A percentile compares a stretch with the other conserved stretches of the same genome.
Conservation (phyloP, 192 early-diverging fungal genomes). For the Geranomyces michiganensis region DNA sequence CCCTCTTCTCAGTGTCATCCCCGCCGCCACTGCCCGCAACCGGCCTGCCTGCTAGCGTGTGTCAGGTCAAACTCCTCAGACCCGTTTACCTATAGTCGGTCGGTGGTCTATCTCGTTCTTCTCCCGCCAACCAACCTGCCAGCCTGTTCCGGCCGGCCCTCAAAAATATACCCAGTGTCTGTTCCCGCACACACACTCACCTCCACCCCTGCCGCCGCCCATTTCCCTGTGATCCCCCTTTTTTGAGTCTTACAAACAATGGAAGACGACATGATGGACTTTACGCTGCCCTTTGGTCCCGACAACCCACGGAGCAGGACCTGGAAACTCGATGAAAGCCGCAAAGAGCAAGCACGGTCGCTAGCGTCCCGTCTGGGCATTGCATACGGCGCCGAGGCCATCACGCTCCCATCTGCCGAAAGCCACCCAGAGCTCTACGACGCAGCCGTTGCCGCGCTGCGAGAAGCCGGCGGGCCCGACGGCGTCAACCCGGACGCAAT, state of each 20-base stretch:
- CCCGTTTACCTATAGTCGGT: too few species aligned
- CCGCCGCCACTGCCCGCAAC: too few species aligned
- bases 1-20: too few species aligned
- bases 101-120: too few species aligned
- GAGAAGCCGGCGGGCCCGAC: conserved; percentile 17
- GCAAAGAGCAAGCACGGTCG: conserved; percentile 20
- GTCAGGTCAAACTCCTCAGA: too few species aligned
- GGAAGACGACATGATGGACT: conserved; percentile 28
- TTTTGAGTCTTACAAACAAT: not conserved
- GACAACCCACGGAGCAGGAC: conserved; percentile 11
- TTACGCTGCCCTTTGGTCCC: conserved; percentile 33
- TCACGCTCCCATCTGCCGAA: conserved; percentile 11
- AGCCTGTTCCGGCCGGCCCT: too few species aligned
- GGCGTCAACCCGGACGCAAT: conserved; percentile 32
- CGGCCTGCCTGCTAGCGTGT: too few species aligned
- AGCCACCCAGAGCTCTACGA: conserved; percentile 27
- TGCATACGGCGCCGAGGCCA: conserved; percentile 6
- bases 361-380: conserved; percentile 29
- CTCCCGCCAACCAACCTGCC: too few species aligned
- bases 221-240: too few species aligned
- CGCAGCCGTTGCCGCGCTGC: conserved; percentile 5
- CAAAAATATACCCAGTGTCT: too few species aligned
- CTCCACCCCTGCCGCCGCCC: too few species aligned
- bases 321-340: conserved; percentile 27
- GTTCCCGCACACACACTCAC: too few species aligned